Evolutionary conservation across 805 yeast genomes (phyloP).

Genomic region (Wickerhamomyces canadensis): DNA sequence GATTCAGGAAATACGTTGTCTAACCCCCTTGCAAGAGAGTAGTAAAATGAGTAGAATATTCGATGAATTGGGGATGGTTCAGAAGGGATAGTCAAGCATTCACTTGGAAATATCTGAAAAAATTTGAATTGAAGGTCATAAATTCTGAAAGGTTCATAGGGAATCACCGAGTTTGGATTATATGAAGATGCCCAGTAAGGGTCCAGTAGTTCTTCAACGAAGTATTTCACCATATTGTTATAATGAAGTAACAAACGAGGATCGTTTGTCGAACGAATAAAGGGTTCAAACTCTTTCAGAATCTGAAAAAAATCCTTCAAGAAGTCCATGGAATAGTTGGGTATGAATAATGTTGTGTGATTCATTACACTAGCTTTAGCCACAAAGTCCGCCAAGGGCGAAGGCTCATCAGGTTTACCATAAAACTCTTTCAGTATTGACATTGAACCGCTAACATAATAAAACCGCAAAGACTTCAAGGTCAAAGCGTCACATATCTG

Average conservation of each 20-base stretch:
- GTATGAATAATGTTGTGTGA: conserved; percentile 14
- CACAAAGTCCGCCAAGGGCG: conserved; percentile 15
- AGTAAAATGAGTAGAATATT: conserved; percentile 13
- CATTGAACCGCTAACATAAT: conserved; percentile 14
- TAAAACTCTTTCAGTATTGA: conserved; percentile 13
- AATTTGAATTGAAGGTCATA: conserved; percentile 9
- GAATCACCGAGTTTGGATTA: conserved; percentile 7
- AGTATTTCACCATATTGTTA: conserved; percentile 6
- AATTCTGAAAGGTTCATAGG: conserved; percentile 12
- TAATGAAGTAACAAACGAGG: conserved; percentile 3
- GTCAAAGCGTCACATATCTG: conserved; percentile 14
- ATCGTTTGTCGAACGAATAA: conserved; percentile 10
- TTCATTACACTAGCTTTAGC: conserved; percentile 4
- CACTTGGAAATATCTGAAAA: conserved; percentile 15
- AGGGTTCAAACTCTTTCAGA: conserved; percentile 6
- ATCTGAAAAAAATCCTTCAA: conserved; percentile 15
- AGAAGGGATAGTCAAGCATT: conserved; percentile 9
- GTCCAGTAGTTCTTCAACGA: conserved; percentile 5
- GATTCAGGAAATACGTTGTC: conserved; percentile 23
- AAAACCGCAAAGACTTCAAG: conserved; percentile 7
- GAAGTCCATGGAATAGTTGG: conserved; percentile 13
- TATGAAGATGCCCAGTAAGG: not conserved
- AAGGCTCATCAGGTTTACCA: conserved; percentile 6
- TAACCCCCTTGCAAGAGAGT: conserved; percentile 11
- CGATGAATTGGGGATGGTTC: conserved; percentile 9